Conservation (phyloP, 164 flowering plant genomes). For the Magnolia changhungtana region DNA sequence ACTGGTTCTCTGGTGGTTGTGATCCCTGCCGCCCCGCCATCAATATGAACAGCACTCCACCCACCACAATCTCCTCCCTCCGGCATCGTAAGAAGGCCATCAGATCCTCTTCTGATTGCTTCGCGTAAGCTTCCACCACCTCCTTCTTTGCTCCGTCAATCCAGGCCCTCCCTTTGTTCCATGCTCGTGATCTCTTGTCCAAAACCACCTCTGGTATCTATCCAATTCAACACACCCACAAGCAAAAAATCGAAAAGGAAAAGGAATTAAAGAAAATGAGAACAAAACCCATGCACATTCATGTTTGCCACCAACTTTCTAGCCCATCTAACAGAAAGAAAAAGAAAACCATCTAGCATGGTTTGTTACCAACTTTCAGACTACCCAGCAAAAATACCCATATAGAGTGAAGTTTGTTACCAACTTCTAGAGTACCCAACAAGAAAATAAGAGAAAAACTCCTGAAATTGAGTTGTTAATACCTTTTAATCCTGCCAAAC, state of each 20-base stretch:
- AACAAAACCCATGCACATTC: not conserved
- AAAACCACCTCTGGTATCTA: constrained; percentile 35
- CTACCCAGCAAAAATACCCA: not conserved
- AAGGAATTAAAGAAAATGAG: not conserved
- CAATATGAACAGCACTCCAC: constrained; percentile 35
- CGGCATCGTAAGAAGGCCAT: constrained; percentile 30
- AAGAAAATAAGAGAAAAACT: not conserved
- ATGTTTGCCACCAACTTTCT: not conserved
- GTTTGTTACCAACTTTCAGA: not conserved
- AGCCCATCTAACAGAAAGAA: not conserved
- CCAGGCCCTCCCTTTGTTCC: constrained; percentile 46
- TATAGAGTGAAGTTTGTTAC: not conserved
- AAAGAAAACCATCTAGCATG: not conserved
- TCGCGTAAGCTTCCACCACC: constrained; percentile 39
- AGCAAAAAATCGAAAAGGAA: not conserved
- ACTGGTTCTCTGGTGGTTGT: constrained; percentile 27
- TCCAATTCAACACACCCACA: not conserved
- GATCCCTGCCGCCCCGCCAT: constrained; percentile 37
- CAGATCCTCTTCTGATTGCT: constrained; percentile 39
- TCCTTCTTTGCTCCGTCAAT: constrained; percentile 40
- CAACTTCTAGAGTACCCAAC: not conserved
- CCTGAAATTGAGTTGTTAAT: not conserved
- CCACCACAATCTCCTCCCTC: constrained; percentile 34
- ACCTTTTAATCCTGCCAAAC: too few species aligned
- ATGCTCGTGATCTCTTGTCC: constrained; percentile 28